Evolutionary conservation across 2,329 filamentous ascomycete genomes (phyloP).

Genomic region (Corniculantispora saksenae): DNA sequence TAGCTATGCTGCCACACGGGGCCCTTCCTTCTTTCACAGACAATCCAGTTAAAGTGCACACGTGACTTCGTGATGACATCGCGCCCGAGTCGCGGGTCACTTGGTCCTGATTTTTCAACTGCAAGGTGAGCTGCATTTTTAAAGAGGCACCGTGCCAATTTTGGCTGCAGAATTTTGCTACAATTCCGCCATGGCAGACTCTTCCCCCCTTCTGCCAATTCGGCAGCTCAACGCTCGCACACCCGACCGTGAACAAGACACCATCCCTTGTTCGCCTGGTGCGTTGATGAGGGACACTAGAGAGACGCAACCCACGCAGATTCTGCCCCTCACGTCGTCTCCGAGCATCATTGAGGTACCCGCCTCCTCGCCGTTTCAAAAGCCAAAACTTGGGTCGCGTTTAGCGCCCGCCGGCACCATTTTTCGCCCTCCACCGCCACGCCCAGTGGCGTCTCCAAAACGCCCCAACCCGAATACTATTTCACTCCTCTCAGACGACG

Average conservation of each 20-base stretch:
- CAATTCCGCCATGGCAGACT: slow-evolving; percentile 18
- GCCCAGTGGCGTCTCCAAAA: slow-evolving; percentile 22
- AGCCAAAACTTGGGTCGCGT: slow-evolving; percentile 47
- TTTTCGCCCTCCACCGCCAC: slow-evolving; percentile 55
- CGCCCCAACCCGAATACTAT: slow-evolving; percentile 44
- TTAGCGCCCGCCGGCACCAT: slow-evolving; percentile 77
- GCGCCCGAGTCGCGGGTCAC: slow-evolving; percentile 13
- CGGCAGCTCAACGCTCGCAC: slow-evolving; percentile 35
- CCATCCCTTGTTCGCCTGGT: slow-evolving; percentile 47
- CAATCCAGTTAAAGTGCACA: slow-evolving; percentile 20
- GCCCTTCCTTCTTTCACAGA: background rate
- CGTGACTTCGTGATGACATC: slow-evolving; percentile 28
- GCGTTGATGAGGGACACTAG: slow-evolving; percentile 33
- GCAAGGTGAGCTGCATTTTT: slow-evolving; percentile 6
- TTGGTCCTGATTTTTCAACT: slow-evolving; percentile 18
- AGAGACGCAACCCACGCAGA: slow-evolving; percentile 47
- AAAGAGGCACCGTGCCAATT: slow-evolving; percentile 2
- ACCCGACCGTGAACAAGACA: slow-evolving; percentile 48
- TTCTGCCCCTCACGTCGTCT: slow-evolving; percentile 41
- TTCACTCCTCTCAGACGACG: slow-evolving; percentile 58
- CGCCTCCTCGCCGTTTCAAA: slow-evolving; percentile 77
- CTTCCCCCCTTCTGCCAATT: slow-evolving; percentile 14
- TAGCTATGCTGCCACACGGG: background rate
- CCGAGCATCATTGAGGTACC: slow-evolving; percentile 71
- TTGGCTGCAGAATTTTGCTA: background rate